Base-by-base conservation (phyloP, 495 filamentous ascomycete species). In the Penicillium bovifimosum region DNA sequence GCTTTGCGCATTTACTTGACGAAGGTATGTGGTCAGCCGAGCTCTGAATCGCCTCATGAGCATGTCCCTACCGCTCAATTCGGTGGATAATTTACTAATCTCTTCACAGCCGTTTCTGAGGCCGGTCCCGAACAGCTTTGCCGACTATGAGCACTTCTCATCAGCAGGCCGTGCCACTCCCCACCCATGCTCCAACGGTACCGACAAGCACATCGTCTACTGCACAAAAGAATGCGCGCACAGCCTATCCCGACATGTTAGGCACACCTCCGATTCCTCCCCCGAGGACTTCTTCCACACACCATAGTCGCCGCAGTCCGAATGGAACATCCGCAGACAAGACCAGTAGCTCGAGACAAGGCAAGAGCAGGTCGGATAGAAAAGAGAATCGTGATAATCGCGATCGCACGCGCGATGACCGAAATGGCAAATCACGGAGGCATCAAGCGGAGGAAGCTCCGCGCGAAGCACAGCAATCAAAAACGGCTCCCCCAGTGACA, bases 101-200 rank as follows among this genome's bases (percentile, higher is more conserved):
- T 33, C 48, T 47, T 50, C 49, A 31, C 56, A 76, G 67, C 59
- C 54, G 53, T 55, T 59, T 45, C 60, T 59, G 46, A 58, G 55
- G 54, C 61, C 50, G 61, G 66, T 57, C 60, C 55, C 56, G 49
- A 63, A 49, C 70, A 68, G 65, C 56, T 66, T 70, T 57, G 60
- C 67, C 62, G 67, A 67, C 72, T 69, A 76, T 76, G 74, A 75
- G 61, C 68, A 65, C 67, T 62, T 57, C 67, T 38, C 63, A 50
- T 60, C 60, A 64, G 53, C 68, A 67, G 60, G 58, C 67, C 41
- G 51, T 70, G 53, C 68, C 68, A 45, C 65, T 61, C 36, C 55
- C 67, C 42, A 59, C 67, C 42, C 64, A 69, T 66, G 54, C 63
- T 38, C 60, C 69, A 28, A 58, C 72, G 51, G 53, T 56, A 49